Evolutionary conservation across 352 stramenopile genomes (phyloP).

Genomic region (Phytophthora macrochlamydospora): DNA sequence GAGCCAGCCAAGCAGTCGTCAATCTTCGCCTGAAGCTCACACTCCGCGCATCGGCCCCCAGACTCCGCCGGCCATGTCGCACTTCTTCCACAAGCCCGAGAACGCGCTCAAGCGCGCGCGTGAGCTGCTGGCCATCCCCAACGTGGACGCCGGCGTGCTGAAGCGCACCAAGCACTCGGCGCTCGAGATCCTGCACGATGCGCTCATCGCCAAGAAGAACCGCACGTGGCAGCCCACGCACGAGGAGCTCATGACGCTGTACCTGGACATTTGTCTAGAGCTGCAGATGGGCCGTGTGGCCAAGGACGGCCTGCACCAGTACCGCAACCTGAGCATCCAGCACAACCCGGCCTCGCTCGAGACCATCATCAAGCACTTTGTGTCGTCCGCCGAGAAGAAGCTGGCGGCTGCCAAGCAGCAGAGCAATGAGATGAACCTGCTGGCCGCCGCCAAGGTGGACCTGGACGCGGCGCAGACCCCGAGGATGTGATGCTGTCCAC

Average conservation of each 20-base stretch:
- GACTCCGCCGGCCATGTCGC: constrained; percentile 50
- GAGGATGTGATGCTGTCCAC: constrained; percentile 97
- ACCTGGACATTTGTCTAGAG: constrained; percentile 97
- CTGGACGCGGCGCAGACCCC: constrained; percentile 93
- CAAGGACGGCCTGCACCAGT: constrained; percentile 99
- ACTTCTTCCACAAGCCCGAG: constrained; percentile 92
- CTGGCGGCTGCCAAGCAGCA: constrained; percentile 86
- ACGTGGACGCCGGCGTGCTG: constrained; percentile 66
- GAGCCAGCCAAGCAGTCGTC: not conserved
- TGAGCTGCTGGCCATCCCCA: constrained; percentile 84
- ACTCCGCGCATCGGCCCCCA: constrained; percentile 9
- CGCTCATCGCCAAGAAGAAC: constrained; percentile 95
- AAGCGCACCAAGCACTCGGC: constrained; percentile 84
- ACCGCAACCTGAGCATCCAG: constrained; percentile 95
- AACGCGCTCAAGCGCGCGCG: constrained; percentile 91
- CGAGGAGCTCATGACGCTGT: constrained; percentile 97
- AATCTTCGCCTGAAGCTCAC: constrained; percentile 14
- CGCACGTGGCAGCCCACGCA: constrained; percentile 97
- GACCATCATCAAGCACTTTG: constrained; percentile 93
- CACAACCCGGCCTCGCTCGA: constrained; percentile 96
- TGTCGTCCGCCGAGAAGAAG: constrained; percentile 88
- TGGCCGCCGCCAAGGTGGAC: constrained; percentile 85
- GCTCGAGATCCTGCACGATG: constrained; percentile 92
- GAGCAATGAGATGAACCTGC: constrained; percentile 87
- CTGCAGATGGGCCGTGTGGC: constrained; percentile 93